Percentiles rank a stretch among this genome's conserved stretches.
Evolutionary conservation across 176 grass and related monocot species (phyloP).

Genomic region (Saccharum spontaneum): DNA sequence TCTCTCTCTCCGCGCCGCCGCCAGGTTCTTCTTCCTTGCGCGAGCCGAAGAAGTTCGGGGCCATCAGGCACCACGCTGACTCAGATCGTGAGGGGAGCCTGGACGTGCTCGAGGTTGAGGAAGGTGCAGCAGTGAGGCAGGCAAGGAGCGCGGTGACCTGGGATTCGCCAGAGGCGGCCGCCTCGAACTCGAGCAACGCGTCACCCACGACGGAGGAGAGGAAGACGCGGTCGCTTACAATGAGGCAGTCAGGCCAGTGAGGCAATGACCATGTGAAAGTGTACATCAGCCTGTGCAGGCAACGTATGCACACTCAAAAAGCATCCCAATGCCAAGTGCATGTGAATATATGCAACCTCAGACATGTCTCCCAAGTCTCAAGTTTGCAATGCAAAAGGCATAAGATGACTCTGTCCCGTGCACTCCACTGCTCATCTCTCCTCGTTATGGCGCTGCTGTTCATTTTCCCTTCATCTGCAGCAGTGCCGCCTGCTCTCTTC

Average conservation of each 20-base stretch:
- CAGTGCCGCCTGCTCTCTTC: constrained; percentile 52
- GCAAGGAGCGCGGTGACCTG: too few species aligned
- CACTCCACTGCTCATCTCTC: constrained; percentile 10
- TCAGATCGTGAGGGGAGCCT: too few species aligned
- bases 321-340: constrained; percentile 21
- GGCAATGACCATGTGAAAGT: constrained; percentile 33
- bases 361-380: neutral
- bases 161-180: too few species aligned
- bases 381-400: neutral
- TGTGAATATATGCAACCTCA: constrained; percentile 37
- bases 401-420: constrained; percentile 43
- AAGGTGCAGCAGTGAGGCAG: too few species aligned
- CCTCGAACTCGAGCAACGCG: too few species aligned
- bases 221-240: too few species aligned
- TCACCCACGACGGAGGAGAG: too few species aligned
- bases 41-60: too few species aligned
- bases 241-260: constrained; percentile 33
- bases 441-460: constrained; percentile 34
- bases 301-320: neutral
- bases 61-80: too few species aligned
- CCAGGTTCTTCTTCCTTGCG: too few species aligned
- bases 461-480: constrained; percentile 28
- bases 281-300: constrained; percentile 19
- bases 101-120: too few species aligned
- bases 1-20: too few species aligned